Base-by-base conservation (phyloP, 257 asterid species). In the Lycium barbarum region DNA sequence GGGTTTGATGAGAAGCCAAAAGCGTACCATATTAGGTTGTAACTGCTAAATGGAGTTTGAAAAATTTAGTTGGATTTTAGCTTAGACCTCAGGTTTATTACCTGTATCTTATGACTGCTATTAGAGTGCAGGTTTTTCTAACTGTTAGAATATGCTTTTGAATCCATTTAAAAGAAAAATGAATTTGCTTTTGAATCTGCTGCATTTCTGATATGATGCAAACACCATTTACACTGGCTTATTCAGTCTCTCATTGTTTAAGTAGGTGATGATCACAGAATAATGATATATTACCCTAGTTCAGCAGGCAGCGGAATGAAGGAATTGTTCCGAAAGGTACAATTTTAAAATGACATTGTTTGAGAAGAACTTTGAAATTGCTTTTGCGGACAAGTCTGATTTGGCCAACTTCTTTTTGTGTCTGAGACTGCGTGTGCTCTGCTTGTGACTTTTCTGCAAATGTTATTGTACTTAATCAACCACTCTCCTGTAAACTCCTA, bases 291-390 rank as follows among this genome's bases (percentile, higher is more conserved):
- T 85, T 96, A 96, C 87, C 99, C 99, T 84, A 96, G 98, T 90
- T 91, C 99, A 83, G 99, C 99, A 26, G 99, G 99, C 89, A 97
- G 99, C 70, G 99, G 99, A 74, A 96, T 96, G 99, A 96, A 96
- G 88, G 95, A 94, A 84, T 89, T 96, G 91, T 96, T 96, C 86
- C 96, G 99, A 20, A 96, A 96, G 99, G 99, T 94, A 85, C 87
- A 13, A 51, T 47, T 20, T 22, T 5, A n/a, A 12, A 73, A 73
- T 74, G 43, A 2, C 61, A 74, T 11, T 12, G 59, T 47, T 47
- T 74, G 40, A 26, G 36, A 61, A 74, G 22, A 72, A 49, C 11
- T 5, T 73, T 73, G 80, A 22, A 73, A n/a, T 73, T 45, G 59
- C 59, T 47, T 73, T 33, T 14, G 18, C 22, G 1, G 43, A 66